These are phyloP conservation scores for Platanus orientalis DNA, from an alignment of 164 flowering plant species.

Conservation along the genomic window DNA sequence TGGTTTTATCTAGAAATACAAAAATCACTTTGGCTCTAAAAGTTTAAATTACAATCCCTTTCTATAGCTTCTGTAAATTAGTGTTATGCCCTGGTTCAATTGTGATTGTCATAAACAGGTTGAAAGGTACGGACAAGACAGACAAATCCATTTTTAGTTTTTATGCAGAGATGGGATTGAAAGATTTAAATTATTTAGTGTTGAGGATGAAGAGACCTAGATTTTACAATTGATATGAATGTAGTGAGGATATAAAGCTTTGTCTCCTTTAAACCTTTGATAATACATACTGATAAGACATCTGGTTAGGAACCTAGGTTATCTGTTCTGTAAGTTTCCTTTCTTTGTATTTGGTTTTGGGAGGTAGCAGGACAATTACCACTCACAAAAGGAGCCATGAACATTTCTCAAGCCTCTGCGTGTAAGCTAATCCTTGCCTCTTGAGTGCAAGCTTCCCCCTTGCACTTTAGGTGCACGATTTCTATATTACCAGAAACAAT, in stretches of 20 bases:
- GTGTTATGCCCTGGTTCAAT: background rate
- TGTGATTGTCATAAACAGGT: background rate
- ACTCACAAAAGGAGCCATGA: too few relatives aligned
- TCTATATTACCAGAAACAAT: too few relatives aligned
- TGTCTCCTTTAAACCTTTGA: background rate
- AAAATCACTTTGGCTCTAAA: too few relatives aligned
- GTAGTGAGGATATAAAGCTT: background rate
- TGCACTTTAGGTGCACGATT: too few relatives aligned
- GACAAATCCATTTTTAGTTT: background rate
- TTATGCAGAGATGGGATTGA: too few relatives aligned
- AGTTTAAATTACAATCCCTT: too few relatives aligned
- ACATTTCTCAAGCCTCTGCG: too few relatives aligned
- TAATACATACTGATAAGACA: background rate
- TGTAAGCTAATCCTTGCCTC: too few relatives aligned
- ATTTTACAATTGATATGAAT: background rate
- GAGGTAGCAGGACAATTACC: too few relatives aligned
- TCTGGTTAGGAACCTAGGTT: background rate
- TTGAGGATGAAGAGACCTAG: background rate
- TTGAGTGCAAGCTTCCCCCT: too few relatives aligned
- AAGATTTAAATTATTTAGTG: background rate
- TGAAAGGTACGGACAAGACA: background rate
- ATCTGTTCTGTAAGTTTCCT: background rate
- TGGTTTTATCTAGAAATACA: background rate
- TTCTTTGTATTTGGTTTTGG: too few relatives aligned
- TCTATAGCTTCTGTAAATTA: too few relatives aligned